phyloP scores from a whole-genome alignment of 306 rosid species.

The Trifolium dubium region DNA sequence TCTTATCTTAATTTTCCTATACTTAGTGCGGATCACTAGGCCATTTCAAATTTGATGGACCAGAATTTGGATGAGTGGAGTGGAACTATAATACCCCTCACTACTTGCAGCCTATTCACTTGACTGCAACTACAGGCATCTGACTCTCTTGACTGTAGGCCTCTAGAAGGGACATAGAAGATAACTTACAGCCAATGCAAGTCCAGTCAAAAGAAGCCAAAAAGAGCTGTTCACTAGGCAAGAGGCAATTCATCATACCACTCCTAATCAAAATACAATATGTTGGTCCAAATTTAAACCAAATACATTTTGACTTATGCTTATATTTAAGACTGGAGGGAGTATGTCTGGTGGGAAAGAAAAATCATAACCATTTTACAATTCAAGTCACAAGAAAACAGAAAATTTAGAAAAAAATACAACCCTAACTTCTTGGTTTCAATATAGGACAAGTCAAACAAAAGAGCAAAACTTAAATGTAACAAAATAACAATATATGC shows the following conservation, averaged over 20 bases:
- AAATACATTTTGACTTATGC: too few species aligned
- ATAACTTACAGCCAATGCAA: constrained; percentile 9
- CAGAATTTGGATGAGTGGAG: not conserved
- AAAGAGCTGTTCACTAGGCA: constrained; percentile 16
- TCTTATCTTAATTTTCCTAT: constrained; percentile 1
- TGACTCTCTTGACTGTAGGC: not conserved
- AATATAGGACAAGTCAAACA: constrained; percentile 22
- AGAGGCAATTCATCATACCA: constrained; percentile 4
- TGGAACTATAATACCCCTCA: not conserved
- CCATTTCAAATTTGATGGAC: not conserved
- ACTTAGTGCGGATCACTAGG: not conserved
- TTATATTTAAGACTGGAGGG: too few species aligned
- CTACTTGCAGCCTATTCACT: not conserved
- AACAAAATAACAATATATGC: constrained; percentile 30
- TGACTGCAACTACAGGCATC: not conserved
- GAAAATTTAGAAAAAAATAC: constrained; percentile 18
- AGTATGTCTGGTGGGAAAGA: not conserved
- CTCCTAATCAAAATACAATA: constrained; percentile 10
- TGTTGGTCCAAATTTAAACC: too few species aligned
- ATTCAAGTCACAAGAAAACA: constrained; percentile 14
- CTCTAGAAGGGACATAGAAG: not conserved
- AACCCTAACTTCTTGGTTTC: constrained; percentile 22
- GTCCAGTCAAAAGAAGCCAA: constrained; percentile 22
- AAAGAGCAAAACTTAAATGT: constrained; percentile 35
- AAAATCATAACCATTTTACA: constrained; percentile 1